Conservation (phyloP, 202 grass and related monocot species). For the Miscanthus sacchariflorus region DNA sequence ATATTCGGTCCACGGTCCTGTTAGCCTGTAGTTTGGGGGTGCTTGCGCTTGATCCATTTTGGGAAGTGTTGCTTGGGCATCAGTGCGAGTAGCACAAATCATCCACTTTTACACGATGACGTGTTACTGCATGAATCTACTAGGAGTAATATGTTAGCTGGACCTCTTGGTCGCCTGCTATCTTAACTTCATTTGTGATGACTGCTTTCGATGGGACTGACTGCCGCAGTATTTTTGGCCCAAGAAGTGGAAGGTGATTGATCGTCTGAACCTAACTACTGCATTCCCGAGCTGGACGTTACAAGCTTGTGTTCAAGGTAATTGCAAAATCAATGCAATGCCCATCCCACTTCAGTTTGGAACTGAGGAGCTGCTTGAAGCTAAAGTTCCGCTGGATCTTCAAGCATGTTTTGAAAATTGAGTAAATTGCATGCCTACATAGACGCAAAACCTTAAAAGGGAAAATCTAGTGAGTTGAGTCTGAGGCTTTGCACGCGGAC, state of each 20-base stretch:
- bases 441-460: neutral
- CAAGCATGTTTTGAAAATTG: neutral
- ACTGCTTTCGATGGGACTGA: neutral
- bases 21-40: neutral
- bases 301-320: neutral
- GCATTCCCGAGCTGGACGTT: neutral
- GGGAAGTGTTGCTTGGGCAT: constrained; percentile 41
- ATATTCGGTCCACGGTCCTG: neutral
- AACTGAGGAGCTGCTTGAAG: neutral
- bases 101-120: neutral
- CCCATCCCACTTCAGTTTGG: neutral
- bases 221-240: neutral
- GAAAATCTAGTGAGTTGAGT: neutral
- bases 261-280: neutral
- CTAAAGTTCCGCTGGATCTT: neutral
- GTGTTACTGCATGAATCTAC: neutral
- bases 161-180: neutral
- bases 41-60: constrained; percentile 46
- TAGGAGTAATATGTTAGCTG: neutral
- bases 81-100: constrained; percentile 9
- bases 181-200: neutral
- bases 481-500: neutral
- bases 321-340: neutral
- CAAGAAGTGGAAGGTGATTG: neutral
- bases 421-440: neutral